Evolutionary conservation across 1,284 basidiomycete genomes (phyloP).

Genomic region (Dichomitus squalens): DNA sequence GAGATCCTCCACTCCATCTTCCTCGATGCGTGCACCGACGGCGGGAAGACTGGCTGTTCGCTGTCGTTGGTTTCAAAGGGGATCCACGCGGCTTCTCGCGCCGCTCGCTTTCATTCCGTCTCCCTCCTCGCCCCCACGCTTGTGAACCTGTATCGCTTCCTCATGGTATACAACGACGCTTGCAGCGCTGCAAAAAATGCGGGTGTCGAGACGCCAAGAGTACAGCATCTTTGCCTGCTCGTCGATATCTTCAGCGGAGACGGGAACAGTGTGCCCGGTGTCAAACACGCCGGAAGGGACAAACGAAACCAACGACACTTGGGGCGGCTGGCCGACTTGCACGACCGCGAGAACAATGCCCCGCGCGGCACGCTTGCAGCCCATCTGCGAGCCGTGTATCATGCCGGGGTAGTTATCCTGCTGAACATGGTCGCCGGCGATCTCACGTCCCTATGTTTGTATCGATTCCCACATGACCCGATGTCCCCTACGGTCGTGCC

Average conservation of each 20-base stretch:
- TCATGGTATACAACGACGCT: background rate
- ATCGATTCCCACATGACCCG: background rate
- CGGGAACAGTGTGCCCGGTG: background rate
- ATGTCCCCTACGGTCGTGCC: background rate
- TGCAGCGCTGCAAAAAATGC: background rate
- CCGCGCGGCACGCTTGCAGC: too few species aligned
- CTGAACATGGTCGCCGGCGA: background rate
- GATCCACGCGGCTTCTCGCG: background rate
- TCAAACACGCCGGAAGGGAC: background rate
- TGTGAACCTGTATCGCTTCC: background rate
- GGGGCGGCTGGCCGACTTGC: too few species aligned
- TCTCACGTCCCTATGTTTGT: background rate
- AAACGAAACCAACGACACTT: too few species aligned
- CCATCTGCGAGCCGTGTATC: background rate
- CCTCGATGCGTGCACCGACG: slow-evolving; percentile 5
- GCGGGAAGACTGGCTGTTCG: slow-evolving; percentile 3
- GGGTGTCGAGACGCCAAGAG: background rate
- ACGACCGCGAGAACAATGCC: too few species aligned
- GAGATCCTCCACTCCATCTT: slow-evolving; percentile 1
- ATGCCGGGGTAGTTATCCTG: background rate
- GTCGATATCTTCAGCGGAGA: background rate
- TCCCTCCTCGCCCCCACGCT: background rate
- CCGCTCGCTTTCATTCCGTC: slow-evolving; percentile 1
- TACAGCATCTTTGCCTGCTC: background rate
- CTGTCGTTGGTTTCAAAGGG: slow-evolving; percentile 2